Evolutionary conservation across 148 eudicot species (phyloP).

Genomic region (Vaccinium vitisidaea): DNA sequence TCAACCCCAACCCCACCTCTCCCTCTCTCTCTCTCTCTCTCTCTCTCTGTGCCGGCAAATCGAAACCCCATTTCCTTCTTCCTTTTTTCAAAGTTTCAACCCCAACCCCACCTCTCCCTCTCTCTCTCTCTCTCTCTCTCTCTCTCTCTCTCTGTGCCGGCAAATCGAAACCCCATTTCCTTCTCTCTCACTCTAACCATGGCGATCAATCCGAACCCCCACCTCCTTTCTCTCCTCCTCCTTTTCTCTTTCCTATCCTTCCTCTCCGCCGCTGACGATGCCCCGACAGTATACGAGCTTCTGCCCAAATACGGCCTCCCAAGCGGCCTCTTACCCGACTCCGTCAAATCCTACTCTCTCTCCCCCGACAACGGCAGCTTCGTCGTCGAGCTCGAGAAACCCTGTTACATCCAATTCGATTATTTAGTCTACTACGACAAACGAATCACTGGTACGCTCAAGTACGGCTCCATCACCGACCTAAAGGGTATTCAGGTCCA

Average conservation of each 20-base stretch:
- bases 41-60: background rate
- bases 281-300: slow-evolving; percentile 57
- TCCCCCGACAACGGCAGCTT: slow-evolving; percentile 50
- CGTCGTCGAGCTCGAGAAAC: slow-evolving; percentile 38
- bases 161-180: background rate
- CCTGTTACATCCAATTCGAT: slow-evolving; percentile 67
- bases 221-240: slow-evolving; percentile 14
- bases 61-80: background rate
- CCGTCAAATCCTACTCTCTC: slow-evolving; percentile 54
- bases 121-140: background rate
- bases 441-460: slow-evolving; percentile 49
- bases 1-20: background rate
- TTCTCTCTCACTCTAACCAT: background rate
- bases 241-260: background rate
- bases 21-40: too few relatives aligned
- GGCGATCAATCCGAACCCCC: slow-evolving; percentile 2
- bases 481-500: slow-evolving; percentile 62
- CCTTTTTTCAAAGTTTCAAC: background rate
- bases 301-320: slow-evolving; percentile 77
- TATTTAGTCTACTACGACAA: slow-evolving; percentile 61
- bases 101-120: background rate
- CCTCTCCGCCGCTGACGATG: slow-evolving; percentile 2
- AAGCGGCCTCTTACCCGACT: slow-evolving; percentile 59
- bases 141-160: background rate
- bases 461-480: slow-evolving; percentile 55